Evolutionary conservation across 2,329 filamentous ascomycete genomes (phyloP), one percentile per base, ranked within the genome.

Genomic region (Paraphaeosphaeria minitans): DNA sequence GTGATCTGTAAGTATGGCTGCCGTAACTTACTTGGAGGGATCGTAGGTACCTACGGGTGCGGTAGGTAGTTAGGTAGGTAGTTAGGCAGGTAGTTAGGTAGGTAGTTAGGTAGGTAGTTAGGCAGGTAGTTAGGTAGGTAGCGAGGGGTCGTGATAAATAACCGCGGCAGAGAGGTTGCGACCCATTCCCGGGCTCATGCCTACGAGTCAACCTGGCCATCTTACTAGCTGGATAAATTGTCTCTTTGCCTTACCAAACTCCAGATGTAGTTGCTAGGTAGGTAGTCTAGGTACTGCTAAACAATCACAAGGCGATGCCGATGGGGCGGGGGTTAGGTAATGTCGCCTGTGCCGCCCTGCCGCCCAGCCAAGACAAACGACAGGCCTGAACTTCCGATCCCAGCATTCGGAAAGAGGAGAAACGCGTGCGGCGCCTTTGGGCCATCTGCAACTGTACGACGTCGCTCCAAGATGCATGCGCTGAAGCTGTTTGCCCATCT

Each of bases 381-480:
- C 27, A 33, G 46, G 46, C 27, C 46, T 48, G 27, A 48, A 48
- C 13, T 48, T 50, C 47, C 47, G 47, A 50, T 39, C 47, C 47
- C n/a, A 21, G 47, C 31, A 24, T 24, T 14, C n/a, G 21, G 12
- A 8, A 31, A 27, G 43, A 29, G 19, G 43, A 29, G 22, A 29
- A n/a, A 39, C 35, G 13, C 35, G 7, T 21, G 27, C 13, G 43
- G 43, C 43, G 27, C 9, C 22, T 46, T 46, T 16, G 29, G 14
- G 6, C 13, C 37, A 50, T 50, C 33, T 31, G 7, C 47, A 22
- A 29, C 37, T 42, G 49, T 41, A 52, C 49, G 12, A 52, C 37
- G 49, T 42, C 37, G 51, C 41, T 45, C 51, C 41, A 53, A 53
- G 39, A 53, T 53, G 51, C 51, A 53, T n/a, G 39, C 6, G 27